These are phyloP conservation scores for Effrenium voratum DNA, from an alignment of 73 alveolate genomes.

Conservation along the genomic window DNA sequence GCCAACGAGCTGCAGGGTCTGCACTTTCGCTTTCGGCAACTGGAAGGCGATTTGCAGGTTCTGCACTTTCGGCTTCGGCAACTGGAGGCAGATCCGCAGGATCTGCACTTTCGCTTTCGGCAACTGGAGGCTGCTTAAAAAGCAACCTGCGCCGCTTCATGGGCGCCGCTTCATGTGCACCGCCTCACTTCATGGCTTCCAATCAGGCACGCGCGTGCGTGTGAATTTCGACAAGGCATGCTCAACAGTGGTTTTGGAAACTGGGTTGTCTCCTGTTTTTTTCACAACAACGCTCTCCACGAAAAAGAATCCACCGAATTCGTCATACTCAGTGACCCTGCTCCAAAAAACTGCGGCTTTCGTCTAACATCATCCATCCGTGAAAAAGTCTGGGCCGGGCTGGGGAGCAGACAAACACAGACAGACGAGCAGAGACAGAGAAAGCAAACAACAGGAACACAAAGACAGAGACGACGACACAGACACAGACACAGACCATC, in stretches of 20 bases:
- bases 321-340: no score
- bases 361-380: background rate
- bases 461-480: background rate
- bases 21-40: background rate
- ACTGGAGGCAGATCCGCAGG: background rate
- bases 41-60: background rate
- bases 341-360: no score
- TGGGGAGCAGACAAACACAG: background rate
- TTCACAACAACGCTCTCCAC: background rate
- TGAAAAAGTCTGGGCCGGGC: background rate
- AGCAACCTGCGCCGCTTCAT: background rate
- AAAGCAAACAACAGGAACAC: background rate
- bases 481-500: no score
- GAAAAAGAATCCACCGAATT: background rate
- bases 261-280: background rate
- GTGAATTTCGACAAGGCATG: background rate
- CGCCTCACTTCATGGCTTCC: background rate
- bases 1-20: background rate
- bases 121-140: background rate
- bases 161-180: no score
- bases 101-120: background rate
- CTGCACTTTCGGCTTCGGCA: background rate
- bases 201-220: background rate
- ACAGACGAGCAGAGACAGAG: background rate
- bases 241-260: background rate